Conservation (phyloP, 495 filamentous ascomycete genomes). For the Lentithecium fluviatile region DNA sequence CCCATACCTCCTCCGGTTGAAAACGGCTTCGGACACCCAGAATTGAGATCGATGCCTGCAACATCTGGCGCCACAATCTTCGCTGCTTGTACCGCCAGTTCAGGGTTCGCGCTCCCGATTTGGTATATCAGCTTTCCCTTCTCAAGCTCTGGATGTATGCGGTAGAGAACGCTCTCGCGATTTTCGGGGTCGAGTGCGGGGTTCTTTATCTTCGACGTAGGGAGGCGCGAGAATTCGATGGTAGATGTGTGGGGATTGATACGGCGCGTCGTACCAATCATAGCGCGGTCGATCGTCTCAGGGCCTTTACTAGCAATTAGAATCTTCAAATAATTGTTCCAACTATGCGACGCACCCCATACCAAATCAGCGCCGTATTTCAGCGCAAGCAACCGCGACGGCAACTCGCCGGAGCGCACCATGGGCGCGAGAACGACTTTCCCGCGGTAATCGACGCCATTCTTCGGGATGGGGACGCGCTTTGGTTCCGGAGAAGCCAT, state of each 20-base stretch:
- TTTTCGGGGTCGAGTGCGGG: conserved; percentile 42
- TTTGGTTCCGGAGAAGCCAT: conserved; percentile 46
- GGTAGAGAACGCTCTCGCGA: conserved; percentile 75
- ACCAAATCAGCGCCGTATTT: conserved; percentile 96
- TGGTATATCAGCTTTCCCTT: conserved; percentile 77
- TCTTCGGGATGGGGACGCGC: conserved; percentile 77
- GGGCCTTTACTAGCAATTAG: conserved; percentile 56
- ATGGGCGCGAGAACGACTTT: conserved; percentile 95
- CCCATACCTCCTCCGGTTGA: conserved; percentile 91
- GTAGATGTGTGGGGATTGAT: conserved; percentile 70
- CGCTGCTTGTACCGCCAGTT: conserved; percentile 78
- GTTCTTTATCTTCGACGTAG: conserved; percentile 66
- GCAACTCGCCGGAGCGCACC: conserved; percentile 93
- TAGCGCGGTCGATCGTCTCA: conserved; percentile 85
- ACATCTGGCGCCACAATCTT: conserved; percentile 81
- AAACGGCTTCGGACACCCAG: conserved; percentile 96
- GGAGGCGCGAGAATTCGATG: conserved; percentile 76
- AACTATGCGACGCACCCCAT: conserved; percentile 61
- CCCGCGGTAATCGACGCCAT: conserved; percentile 88
- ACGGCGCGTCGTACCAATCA: conserved; percentile 79
- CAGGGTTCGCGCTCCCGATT: conserved; percentile 79
- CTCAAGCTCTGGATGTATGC: conserved; percentile 75
- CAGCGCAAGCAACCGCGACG: conserved; percentile 79
- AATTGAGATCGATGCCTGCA: conserved; percentile 92
- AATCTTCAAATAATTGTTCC: background rate